phyloP scores from a whole-genome alignment of 2,329 filamentous ascomycete species.

The Fusarium circinatum region DNA sequence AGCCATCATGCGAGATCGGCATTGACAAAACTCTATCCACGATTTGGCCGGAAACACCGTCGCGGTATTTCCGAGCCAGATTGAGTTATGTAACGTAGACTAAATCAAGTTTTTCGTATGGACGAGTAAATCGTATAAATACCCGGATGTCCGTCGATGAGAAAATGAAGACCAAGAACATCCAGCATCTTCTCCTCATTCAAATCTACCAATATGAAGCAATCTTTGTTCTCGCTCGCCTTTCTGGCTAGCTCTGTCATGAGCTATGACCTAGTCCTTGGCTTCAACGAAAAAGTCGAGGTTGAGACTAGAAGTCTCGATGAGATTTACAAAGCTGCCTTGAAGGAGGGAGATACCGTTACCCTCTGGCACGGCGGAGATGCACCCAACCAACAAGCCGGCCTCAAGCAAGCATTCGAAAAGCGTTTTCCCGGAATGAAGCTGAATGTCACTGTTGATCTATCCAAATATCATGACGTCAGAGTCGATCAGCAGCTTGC shows the following conservation, averaged over 20 bases:
- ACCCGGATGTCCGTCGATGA: too few relatives aligned
- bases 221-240: constrained; percentile 3
- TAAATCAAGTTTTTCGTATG: too few relatives aligned
- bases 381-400: constrained; percentile 52
- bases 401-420: constrained; percentile 57
- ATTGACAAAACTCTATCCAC: background rate
- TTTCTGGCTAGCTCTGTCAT: constrained; percentile 8
- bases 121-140: too few relatives aligned
- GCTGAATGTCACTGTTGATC: constrained; percentile 63
- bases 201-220: too few relatives aligned
- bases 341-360: constrained; percentile 57
- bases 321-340: constrained; percentile 60
- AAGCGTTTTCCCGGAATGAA: constrained; percentile 59
- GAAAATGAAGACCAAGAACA: too few relatives aligned
- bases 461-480: constrained; percentile 65
- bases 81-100: background rate
- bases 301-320: constrained; percentile 59
- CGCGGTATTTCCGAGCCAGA: background rate
- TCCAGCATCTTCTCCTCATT: too few relatives aligned
- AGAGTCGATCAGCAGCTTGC: constrained; percentile 58
- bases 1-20: background rate
- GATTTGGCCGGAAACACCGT: background rate
- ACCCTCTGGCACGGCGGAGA: constrained; percentile 63
- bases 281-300: constrained; percentile 26
- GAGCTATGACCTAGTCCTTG: constrained; percentile 40